Base-by-base conservation (phyloP, 2,329 filamentous ascomycete species). In the Graphilbum sp. region DNA sequence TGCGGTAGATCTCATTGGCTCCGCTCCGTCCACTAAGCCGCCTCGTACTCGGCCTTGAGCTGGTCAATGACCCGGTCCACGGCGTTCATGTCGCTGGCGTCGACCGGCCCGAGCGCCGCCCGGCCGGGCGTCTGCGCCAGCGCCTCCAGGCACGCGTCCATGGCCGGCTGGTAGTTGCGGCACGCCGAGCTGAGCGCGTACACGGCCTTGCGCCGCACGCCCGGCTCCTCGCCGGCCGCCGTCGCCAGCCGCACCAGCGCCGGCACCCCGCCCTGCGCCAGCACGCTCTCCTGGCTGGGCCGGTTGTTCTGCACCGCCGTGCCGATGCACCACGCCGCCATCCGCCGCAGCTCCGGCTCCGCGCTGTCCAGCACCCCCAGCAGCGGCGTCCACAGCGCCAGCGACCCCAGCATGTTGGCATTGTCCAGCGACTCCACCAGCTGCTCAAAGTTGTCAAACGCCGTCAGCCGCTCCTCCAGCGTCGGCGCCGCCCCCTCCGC, bases 291-390 rank as follows among this genome's bases (percentile, higher is more conserved):
- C 61, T 98, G 90, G 36, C 74, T 77, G 54, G 79, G 79, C 48
- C 72, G 69, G 58, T 98, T 96, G 63, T 98, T 98, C 67, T 96
- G 87, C 42, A 98, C 90, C 10, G 90, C 88, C 6, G 87, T 95
- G 36, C 84, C 85, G 41, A 90, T 64, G 61, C 86, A 95, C 83
- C 85, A 94, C n/a, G 86, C 86, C 3, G 88, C 87, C 72, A 85
- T 86, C 50, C 67, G 75, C 46, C 87, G 68, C 51, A 94, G 64
- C 45, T 90, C 81, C 6, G 66, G 54, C 52, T 90, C 79, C 11
- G 70, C 65, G 50, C 15, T n/a, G 36, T 67, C 64, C 13, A 98
- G 65, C 45, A 80, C 73, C 9, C 66, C 59, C 11, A 95, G 63
- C 30, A 98, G 64, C 10, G 84, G 84, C 11, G 72, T 69, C 90